Base-by-base conservation (phyloP, 495 filamentous ascomycete genomes). In the Hypoxylon subgilvum region DNA sequence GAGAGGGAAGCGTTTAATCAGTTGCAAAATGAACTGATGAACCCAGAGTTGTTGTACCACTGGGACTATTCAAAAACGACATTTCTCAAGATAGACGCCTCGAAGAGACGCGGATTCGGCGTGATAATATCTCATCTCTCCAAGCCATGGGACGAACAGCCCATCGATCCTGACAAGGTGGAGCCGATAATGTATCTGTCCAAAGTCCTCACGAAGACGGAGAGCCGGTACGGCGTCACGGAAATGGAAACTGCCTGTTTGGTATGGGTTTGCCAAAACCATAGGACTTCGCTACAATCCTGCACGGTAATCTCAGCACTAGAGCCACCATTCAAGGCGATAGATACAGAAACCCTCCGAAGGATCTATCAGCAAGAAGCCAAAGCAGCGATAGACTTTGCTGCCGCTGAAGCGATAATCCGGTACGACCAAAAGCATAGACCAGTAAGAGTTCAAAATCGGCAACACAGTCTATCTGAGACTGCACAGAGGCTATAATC, bases 21-120 rank as follows among this genome's bases (percentile, higher is more conserved):
- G 2, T 2, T 50, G 2, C 46, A 50, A 16, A 2, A 38, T 8
- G 19, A 36, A 8, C 18, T 48, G 5, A 14, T 19, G 1, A 3
- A 14, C 0, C 9, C 17, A 4, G 27, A 0, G 2, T 36, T 23
- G 16, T 19, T 48, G 2, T 8, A 10, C 2, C 45, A 48, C 16
- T 48, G 45, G 45, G 30, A 48, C 17, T 8, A 1, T 1, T 7
- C 13, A 19, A 6, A 13, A 22, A 22, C 3, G 7, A 30, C 22
- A 4, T 51, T 51, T 23, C 2, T 51, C 2, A 51, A 51, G 12
- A 3, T 51, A 6, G 47, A 51, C 14, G 47, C 47, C 2, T 18
- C 47, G 0, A 18, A 30, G 9, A 12, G 41, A 12, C 35, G 47
- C 25, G 35, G 47, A 17, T 51, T 30, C 23, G 35, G 31, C 1